These are phyloP conservation scores for Trematosphaeria pertusa DNA, from an alignment of 2,329 filamentous ascomycete species.

Conservation along the genomic window DNA sequence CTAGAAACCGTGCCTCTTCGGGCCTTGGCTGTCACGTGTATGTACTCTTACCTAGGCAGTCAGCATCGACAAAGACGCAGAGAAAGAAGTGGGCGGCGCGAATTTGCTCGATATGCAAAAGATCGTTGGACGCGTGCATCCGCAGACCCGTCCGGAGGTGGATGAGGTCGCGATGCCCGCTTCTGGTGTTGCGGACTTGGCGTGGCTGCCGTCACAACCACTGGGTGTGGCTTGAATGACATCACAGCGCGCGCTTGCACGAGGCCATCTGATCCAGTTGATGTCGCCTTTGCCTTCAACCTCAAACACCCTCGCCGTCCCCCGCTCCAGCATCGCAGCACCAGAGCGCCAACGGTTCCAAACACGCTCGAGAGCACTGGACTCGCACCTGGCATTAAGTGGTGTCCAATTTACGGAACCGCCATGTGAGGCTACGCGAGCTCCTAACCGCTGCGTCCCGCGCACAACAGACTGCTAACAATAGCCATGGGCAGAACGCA, in stretches of 20 bases:
- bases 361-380: conserved; percentile 12
- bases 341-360: conserved; percentile 31
- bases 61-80: too few relatives aligned
- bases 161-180: background rate
- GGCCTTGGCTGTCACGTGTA: too few relatives aligned
- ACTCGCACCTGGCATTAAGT: conserved; percentile 6
- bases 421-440: conserved; percentile 24
- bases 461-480: conserved; percentile 28
- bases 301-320: conserved; percentile 24
- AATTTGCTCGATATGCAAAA: too few relatives aligned
- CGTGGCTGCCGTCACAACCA: conserved; percentile 1
- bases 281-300: conserved; percentile 22
- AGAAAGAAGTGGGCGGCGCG: too few relatives aligned
- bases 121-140: too few relatives aligned
- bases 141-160: too few relatives aligned
- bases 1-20: too few relatives aligned
- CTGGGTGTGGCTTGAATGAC: conserved; percentile 19
- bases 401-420: conserved; percentile 19
- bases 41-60: too few relatives aligned
- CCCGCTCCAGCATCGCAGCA: conserved; percentile 9
- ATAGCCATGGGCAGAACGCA: conserved; percentile 22
- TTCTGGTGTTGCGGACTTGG: background rate
- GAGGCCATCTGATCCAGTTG: conserved; percentile 20
- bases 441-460: conserved; percentile 9
- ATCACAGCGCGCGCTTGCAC: conserved; percentile 30